phyloP scores from a whole-genome alignment of 1,284 basidiomycete species.

The Trichosporon inkin region DNA sequence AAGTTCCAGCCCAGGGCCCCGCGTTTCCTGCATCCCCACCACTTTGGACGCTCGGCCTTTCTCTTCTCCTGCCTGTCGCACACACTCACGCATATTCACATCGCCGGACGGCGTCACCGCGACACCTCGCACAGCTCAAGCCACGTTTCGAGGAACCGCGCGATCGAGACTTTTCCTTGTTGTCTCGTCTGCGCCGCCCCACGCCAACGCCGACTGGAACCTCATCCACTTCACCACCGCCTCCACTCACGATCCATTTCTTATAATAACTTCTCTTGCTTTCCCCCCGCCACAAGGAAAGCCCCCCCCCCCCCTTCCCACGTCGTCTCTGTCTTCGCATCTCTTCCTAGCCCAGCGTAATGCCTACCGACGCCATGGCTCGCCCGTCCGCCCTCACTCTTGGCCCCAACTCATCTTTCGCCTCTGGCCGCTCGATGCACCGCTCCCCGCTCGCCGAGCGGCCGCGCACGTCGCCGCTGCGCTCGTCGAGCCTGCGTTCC shows the following conservation, averaged over 20 bases:
- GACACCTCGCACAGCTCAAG: background rate
- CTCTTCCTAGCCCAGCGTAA: background rate
- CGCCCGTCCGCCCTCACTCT: slow-evolving; percentile 11
- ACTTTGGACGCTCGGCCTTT: background rate
- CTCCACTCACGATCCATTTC: background rate
- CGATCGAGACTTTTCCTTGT: too few relatives aligned
- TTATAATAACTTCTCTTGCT: background rate
- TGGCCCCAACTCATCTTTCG: background rate
- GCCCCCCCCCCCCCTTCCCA: background rate
- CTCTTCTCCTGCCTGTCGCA: background rate
- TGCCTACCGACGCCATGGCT: slow-evolving; percentile 20
- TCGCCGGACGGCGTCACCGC: background rate
- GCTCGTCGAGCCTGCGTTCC: slow-evolving; percentile 2
- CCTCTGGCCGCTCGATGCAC: background rate
- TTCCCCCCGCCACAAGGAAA: background rate
- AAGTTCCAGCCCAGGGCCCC: slow-evolving; percentile 6
- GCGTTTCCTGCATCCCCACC: slow-evolving; percentile 7
- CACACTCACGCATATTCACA: background rate
- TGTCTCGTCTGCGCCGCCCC: too few relatives aligned
- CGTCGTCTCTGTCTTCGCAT: background rate
- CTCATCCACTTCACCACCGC: background rate
- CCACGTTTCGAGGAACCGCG: too few relatives aligned
- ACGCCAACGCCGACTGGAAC: background rate
- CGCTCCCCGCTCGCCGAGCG: slow-evolving; percentile 9
- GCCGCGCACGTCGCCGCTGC: slow-evolving; percentile 1